Evolutionary conservation across 257 asterid species (phyloP).

Genomic region (Solanum chiquidenum): DNA sequence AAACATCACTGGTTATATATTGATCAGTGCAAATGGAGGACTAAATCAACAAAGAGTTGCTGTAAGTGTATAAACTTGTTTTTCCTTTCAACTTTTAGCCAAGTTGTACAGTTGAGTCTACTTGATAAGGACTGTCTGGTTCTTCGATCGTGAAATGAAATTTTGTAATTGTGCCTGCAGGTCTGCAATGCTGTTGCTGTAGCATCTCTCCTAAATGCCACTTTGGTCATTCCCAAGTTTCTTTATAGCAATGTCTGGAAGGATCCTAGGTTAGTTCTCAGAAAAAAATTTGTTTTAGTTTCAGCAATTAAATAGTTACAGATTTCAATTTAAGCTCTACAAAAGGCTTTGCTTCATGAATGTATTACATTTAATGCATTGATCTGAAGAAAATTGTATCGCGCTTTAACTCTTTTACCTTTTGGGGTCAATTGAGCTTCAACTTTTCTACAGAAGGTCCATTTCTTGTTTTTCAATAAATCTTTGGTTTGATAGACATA

Average conservation of each 20-base stretch:
- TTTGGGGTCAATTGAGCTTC: not conserved
- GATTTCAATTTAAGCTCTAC: not conserved
- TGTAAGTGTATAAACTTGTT: constrained; percentile 25
- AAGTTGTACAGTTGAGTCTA: not conserved
- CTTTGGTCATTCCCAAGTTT: constrained; percentile 82
- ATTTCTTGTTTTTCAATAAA: not conserved
- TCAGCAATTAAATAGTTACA: not conserved
- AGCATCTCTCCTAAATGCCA: constrained; percentile 79
- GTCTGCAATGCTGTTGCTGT: constrained; percentile 93
- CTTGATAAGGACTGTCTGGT: not conserved
- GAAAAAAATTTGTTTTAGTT: not conserved
- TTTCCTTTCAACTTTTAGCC: not conserved
- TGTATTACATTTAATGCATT: not conserved
- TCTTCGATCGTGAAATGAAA: not conserved
- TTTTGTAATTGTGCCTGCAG: constrained; percentile 23
- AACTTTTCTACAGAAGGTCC: not conserved
- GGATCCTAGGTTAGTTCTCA: constrained; percentile 58
- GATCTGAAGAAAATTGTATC: not conserved
- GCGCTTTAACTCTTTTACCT: not conserved
- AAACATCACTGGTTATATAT: constrained; percentile 47
- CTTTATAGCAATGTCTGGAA: constrained; percentile 97
- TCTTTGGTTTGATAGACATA: not conserved
- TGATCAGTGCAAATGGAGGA: constrained; percentile 92
- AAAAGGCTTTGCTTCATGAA: not conserved
- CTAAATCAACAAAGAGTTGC: constrained; percentile 95